Evolutionary conservation across 371 early-diverging fungal genomes (phyloP), one percentile per base, ranked within the genome.

Genomic region (Mortierella sp.): DNA sequence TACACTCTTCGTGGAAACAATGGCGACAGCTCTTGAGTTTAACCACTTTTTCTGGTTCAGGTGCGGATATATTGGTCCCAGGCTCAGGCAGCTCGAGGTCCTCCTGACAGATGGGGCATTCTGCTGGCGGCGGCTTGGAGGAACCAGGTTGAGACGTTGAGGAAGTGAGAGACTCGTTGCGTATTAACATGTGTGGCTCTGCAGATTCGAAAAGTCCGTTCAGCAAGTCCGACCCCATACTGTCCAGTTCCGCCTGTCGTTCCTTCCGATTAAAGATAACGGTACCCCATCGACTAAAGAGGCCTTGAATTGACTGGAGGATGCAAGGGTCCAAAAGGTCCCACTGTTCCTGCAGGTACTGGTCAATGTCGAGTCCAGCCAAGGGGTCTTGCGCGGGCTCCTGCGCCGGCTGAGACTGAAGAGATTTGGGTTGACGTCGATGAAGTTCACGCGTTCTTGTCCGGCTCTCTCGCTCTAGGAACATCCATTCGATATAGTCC

Each of bases 11-110:
- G n/a, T 76, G 78, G 42, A 58, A 76, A n/a, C 70, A 70, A 24
- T 76, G 78, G 2, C 78, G 65, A 48, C 78, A 76, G 28, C 59
- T 50, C 61, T 65, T 69, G 23, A 76, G 57, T 53, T 76, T 76
- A 39, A 76, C 59, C 1, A 70, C 70, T 23, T 44, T 59, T 15
- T 71, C 61, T 0, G 51, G 49, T 7, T 2, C 34, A 2, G 32
- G 32, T 27, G 32, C 17, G 21, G 52, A 6, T 8, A 27, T 9
- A 12, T 31, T 24, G 27, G 30, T 21, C 7, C 4, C 30, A 2
- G 49, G 26, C 14, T 50, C 66, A 0, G 58, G 50, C 1, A 68
- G 21, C 26, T 47, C 60, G 4, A 73, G 50, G 2, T 15, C 42
- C 0, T 73, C 75, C 41, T 70, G 65, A 11, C 78, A 76, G 26